Percentiles rank a stretch among this genome's conserved stretches.
Conservation (phyloP, 352 stramenopile genomes). For the Phytophthora vignae region DNA sequence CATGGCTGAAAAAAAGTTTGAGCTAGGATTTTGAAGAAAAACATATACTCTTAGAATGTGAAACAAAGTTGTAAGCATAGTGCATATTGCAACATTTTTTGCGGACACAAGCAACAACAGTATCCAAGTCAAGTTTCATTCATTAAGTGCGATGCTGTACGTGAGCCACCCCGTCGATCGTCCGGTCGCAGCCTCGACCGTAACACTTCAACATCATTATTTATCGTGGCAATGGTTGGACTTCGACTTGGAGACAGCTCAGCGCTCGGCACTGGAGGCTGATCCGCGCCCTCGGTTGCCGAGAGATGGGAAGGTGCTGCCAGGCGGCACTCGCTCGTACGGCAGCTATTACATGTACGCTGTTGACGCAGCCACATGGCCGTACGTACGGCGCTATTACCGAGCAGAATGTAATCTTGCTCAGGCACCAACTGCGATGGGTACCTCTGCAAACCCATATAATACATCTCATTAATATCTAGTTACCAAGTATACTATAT, state of each 20-base stretch:
- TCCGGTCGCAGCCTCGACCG: neutral
- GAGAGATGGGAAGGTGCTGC: neutral
- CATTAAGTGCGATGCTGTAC: neutral
- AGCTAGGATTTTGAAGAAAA: no score
- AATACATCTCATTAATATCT: constrained; percentile 7
- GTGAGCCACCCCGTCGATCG: neutral
- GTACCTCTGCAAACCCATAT: constrained; percentile 20
- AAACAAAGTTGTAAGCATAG: no score
- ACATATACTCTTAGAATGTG: no score
- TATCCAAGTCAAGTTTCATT: neutral
- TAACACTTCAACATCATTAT: constrained; percentile 6
- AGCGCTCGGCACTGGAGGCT: neutral
- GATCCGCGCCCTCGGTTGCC: neutral
- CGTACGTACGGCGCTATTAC: neutral
- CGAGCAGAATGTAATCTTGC: constrained; percentile 14
- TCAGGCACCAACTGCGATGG: constrained; percentile 8
- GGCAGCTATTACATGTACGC: neutral
- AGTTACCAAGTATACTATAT: no score
- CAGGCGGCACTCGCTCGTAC: neutral
- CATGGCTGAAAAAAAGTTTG: no score
- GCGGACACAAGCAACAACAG: neutral
- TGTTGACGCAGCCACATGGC: constrained; percentile 12
- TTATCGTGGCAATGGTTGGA: neutral
- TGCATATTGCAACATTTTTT: no score
- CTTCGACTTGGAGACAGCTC: neutral